A percentile compares a stretch with the other conserved stretches of the same genome.
Conservation (phyloP, 2,329 filamentous ascomycete species). For the Graphium sp. region DNA sequence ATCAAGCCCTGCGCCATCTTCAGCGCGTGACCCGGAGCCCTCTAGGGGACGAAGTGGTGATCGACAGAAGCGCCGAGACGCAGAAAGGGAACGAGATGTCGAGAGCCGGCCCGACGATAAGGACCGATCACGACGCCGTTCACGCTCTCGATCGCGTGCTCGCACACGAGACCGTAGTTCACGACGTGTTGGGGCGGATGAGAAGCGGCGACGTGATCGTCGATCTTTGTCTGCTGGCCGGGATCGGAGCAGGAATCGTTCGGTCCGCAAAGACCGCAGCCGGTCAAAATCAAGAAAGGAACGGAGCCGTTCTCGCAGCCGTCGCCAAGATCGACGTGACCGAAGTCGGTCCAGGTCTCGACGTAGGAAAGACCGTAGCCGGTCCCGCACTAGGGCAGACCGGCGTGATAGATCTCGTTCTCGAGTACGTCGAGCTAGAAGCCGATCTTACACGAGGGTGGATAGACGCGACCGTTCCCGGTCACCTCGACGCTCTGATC, state of each 20-base stretch:
- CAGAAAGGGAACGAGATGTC: constrained; percentile 13
- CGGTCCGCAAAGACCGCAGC: too few relatives aligned
- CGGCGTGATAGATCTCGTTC: constrained; percentile 9
- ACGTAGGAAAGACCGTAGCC: constrained; percentile 13
- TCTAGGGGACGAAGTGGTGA: constrained; percentile 14
- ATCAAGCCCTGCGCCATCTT: constrained; percentile 13
- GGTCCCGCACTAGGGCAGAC: constrained; percentile 15
- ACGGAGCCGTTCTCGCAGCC: constrained; percentile 20
- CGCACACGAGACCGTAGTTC: too few relatives aligned
- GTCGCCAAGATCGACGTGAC: constrained; percentile 14
- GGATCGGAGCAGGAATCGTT: too few relatives aligned
- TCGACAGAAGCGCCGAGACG: constrained; percentile 11
- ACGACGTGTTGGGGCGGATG: too few relatives aligned
- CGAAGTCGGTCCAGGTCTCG: constrained; percentile 13
- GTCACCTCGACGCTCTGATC: too few relatives aligned
- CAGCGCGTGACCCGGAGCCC: too few relatives aligned
- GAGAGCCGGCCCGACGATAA: constrained; percentile 6
- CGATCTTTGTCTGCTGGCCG: too few relatives aligned
- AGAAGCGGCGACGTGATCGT: constrained; percentile 3
- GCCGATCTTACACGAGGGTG: constrained; percentile 10
- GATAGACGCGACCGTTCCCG: constrained; percentile 5
- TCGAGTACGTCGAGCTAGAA: constrained; percentile 14
- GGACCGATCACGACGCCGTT: constrained; percentile 16
- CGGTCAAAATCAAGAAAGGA: constrained; percentile 14
- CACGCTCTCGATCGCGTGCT: constrained; percentile 5